These are phyloP conservation scores for Pleodorina starrii DNA, from an alignment of 139 green algal species.

Conservation along the genomic window DNA sequence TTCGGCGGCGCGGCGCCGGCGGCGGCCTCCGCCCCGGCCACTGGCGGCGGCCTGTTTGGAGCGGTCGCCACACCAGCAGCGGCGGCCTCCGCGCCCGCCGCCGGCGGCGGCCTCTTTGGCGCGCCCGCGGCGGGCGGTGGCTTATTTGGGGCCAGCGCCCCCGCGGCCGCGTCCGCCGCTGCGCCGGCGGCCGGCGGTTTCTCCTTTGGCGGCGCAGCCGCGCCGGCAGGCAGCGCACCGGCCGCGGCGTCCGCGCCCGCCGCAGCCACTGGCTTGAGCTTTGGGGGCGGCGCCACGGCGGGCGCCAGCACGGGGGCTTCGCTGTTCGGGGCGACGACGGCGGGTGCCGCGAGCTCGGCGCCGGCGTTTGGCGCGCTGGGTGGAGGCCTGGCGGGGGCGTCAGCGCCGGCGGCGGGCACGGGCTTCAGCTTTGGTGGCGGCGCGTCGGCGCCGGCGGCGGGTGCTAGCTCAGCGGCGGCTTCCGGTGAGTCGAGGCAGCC, in stretches of 20 bases:
- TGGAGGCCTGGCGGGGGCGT: background rate
- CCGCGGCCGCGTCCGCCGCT: background rate
- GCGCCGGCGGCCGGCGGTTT: conserved; percentile 17
- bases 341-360: background rate
- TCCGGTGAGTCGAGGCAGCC: conserved; percentile 15
- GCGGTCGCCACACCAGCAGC: background rate
- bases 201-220: background rate
- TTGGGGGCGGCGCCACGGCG: background rate
- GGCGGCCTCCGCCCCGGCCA: background rate
- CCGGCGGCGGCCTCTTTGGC: conserved; percentile 17
- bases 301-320: background rate
- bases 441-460: background rate
- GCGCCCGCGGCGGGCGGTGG: background rate
- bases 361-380: background rate
- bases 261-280: conserved; percentile 1
- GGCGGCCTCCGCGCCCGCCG: too few species aligned
- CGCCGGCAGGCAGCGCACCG: background rate
- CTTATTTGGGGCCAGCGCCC: background rate
- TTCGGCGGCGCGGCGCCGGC: background rate
- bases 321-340: background rate
- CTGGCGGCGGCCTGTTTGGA: conserved; percentile 15
- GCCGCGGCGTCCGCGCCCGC: background rate
- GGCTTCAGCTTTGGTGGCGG: background rate
- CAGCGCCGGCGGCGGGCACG: background rate
- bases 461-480: conserved; percentile 2